These are phyloP conservation scores for Pseudotsuga menziesii DNA, from an alignment of 75 land plant genomes.

Conservation along the genomic window DNA sequence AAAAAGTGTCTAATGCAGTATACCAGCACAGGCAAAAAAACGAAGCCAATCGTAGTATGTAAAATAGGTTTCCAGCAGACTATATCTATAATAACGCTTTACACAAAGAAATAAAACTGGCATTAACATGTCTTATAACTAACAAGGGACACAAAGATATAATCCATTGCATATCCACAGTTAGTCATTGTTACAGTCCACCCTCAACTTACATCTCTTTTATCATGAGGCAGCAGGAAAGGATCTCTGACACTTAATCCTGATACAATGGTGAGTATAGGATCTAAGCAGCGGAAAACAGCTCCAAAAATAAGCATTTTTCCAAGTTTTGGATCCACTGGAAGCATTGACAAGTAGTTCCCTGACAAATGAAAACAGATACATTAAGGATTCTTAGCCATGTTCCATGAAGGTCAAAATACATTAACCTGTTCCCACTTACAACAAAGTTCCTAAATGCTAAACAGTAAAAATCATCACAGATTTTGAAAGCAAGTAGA, in stretches of 20 bases:
- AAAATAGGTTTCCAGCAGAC: neutral
- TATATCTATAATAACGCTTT: neutral
- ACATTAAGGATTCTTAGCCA: neutral
- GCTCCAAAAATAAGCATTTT: slow-evolving; percentile 98
- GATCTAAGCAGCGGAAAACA: slow-evolving; percentile 88
- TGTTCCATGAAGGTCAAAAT: neutral
- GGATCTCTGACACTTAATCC: slow-evolving; percentile 92
- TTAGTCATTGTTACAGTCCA: neutral
- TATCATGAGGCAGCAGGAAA: slow-evolving; percentile 87
- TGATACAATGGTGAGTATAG: slow-evolving; percentile 85
- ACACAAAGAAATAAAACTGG: neutral
- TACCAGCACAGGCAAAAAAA: too few species aligned
- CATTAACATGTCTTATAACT: neutral
- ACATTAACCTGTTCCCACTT: neutral
- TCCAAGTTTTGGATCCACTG: slow-evolving; percentile 96
- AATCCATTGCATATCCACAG: neutral
- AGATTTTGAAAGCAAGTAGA: slow-evolving; percentile 1
- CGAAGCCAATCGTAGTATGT: neutral
- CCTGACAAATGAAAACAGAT: slow-evolving; percentile 32
- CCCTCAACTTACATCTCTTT: slow-evolving; percentile 75
- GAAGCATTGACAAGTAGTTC: slow-evolving; percentile 72
- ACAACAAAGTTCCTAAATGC: neutral
- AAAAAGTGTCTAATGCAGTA: too few species aligned
- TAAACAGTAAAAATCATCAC: neutral
- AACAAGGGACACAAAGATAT: neutral